phyloP scores from a whole-genome alignment of 148 eudicot genomes.

The Drosera capensis region DNA sequence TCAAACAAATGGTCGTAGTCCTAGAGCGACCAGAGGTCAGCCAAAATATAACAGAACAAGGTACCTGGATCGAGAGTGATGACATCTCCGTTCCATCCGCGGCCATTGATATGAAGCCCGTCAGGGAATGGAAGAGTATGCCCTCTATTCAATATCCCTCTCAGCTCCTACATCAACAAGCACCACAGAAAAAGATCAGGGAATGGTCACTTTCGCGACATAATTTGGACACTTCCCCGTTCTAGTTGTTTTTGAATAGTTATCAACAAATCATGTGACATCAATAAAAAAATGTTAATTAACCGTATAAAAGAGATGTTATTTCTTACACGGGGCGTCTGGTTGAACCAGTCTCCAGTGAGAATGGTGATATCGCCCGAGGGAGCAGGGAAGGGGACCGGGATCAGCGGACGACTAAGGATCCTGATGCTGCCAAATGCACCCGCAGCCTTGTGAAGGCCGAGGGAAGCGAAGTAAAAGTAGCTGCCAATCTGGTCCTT shows the following conservation, averaged over 20 bases:
- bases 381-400: conserved; percentile 80
- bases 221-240: neutral
- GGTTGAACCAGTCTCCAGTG: conserved; percentile 88
- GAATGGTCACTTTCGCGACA: neutral
- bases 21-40: neutral
- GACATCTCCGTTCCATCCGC: conserved; percentile 87
- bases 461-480: conserved; percentile 82
- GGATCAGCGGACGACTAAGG: conserved; percentile 77
- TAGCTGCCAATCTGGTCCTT: conserved; percentile 94
- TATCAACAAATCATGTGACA: neutral
- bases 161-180: conserved; percentile 30
- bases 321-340: conserved; percentile 48
- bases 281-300: neutral
- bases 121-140: conserved; percentile 65
- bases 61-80: conserved; percentile 70
- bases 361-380: conserved; percentile 67
- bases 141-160: conserved; percentile 38
- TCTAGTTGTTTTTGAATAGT: neutral
- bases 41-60: too few species aligned
- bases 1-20: neutral
- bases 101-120: conserved; percentile 89
- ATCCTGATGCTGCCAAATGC: conserved; percentile 64
- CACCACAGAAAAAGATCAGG: neutral
- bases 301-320: neutral
- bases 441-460: conserved; percentile 77